Evolutionary conservation across 306 rosid genomes (phyloP).

Genomic region (Datisca glomerata): DNA sequence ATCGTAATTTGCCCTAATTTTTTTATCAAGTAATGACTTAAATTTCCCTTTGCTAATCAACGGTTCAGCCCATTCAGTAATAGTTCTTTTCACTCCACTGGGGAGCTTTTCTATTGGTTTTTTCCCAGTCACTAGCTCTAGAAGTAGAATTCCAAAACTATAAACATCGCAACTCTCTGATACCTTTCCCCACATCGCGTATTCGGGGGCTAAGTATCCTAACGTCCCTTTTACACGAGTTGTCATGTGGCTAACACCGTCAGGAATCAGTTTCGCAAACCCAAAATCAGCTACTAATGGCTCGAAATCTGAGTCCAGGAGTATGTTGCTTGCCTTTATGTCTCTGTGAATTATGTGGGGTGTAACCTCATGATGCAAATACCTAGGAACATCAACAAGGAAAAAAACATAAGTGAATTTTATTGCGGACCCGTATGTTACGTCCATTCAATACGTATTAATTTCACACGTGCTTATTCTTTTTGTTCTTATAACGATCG

Average conservation of each 20-base stretch:
- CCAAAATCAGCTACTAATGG: slow-evolving; percentile 83
- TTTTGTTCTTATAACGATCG: too few relatives aligned
- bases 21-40: slow-evolving; percentile 49
- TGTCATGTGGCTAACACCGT: slow-evolving; percentile 85
- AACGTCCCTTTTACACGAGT: slow-evolving; percentile 81
- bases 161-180: slow-evolving; percentile 79
- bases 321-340: slow-evolving; percentile 69
- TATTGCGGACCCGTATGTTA: too few relatives aligned
- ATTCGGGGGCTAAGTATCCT: slow-evolving; percentile 86
- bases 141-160: slow-evolving; percentile 66
- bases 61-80: slow-evolving; percentile 71
- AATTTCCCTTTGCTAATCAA: slow-evolving; percentile 38
- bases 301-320: slow-evolving; percentile 54
- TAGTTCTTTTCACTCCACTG: slow-evolving; percentile 53
- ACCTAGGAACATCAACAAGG: slow-evolving; percentile 24
- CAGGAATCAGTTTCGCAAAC: slow-evolving; percentile 79
- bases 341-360: slow-evolving; percentile 85
- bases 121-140: slow-evolving; percentile 60
- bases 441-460: too few relatives aligned
- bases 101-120: slow-evolving; percentile 82
- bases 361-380: slow-evolving; percentile 70
- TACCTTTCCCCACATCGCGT: too few relatives aligned
- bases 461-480: too few relatives aligned
- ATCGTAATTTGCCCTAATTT: slow-evolving; percentile 47
- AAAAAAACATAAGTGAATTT: too few relatives aligned